Evolutionary conservation across 2,329 filamentous ascomycete genomes (phyloP), one percentile per base, ranked within the genome.

Genomic region (Monilinia vaccinii-corymbosi): DNA sequence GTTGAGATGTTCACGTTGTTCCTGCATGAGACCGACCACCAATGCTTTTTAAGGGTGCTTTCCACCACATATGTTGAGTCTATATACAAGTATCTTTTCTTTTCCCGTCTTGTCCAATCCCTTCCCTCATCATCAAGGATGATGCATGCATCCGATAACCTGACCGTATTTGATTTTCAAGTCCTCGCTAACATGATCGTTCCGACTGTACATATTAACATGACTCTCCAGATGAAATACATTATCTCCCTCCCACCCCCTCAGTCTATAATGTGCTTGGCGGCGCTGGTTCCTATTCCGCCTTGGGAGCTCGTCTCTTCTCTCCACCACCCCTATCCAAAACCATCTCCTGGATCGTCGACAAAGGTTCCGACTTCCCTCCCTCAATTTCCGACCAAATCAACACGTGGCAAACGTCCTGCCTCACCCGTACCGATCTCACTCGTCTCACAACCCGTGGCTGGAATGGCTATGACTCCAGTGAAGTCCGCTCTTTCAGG

Each of bases 361-460:
- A 99, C 73, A 83, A 85, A 68, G 94, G 94, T 34, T 87, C 83
- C 18, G 94, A 97, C 74, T 97, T 97, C 66, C 92, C 93, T 0
- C 64, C 76, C 0, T 75, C 81, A 14, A 78, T 96, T 56, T 80
- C 81, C 51, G 71, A 78, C 2, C 77, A 82, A 47, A 85, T 99
- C 65, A 75, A 80, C 16, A 79, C 82, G 47, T 97, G 94, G 92
- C 75, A 84, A 18, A 96, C 92, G 1, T 82, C 83, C 7, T 88
- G 83, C 23, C 70, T 91, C 18, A 56, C 62, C 65, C 83, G 91
- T 57, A 75, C 83, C 52, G 85, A 88, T 58, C 77, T 78, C 1
- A 73, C 79, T 8, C 84, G 89, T 28, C 78, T 89, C 53, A 97
- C 93, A 2, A 99, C 94, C 0, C 84, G 91, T 49, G 92, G 88